Conservation (phyloP, 2,329 filamentous ascomycete species). For the Amesomyces nigricolor region DNA sequence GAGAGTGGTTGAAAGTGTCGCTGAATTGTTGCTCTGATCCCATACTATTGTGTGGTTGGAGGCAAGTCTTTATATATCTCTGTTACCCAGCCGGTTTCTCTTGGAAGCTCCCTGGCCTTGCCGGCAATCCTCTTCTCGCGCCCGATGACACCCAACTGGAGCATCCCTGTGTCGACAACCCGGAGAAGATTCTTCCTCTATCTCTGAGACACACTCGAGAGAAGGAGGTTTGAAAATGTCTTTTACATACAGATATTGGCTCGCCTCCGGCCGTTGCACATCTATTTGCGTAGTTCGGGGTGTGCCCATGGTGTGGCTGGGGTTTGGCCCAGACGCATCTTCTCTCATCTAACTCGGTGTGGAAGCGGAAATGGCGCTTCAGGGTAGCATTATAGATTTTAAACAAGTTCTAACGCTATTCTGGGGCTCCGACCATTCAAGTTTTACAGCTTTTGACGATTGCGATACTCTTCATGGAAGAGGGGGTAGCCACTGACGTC, state of each 20-base stretch:
- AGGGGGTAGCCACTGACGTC: neutral
- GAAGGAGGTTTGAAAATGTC: neutral
- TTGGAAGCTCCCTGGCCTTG: conserved; percentile 15
- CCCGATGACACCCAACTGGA: neutral
- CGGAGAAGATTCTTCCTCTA: conserved; percentile 1
- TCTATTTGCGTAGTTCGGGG: conserved; percentile 17
- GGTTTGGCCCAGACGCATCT: neutral
- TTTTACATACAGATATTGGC: conserved; percentile 19
- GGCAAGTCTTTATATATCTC: conserved; percentile 19
- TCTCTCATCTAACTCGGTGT: neutral
- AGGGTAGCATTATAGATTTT: conserved; percentile 7
- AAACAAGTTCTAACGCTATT: neutral
- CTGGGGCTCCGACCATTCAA: neutral
- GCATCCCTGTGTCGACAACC: conserved; percentile 3
- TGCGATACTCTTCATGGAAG: conserved; percentile 8
- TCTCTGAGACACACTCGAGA: conserved; percentile 3
- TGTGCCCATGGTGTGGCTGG: conserved; percentile 14
- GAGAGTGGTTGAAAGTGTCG: neutral
- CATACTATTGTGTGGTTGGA: neutral
- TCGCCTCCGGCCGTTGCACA: conserved; percentile 2
- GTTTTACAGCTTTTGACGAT: conserved; percentile 3
- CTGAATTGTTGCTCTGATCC: too few species aligned
- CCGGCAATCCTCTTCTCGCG: conserved; percentile 5
- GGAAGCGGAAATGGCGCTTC: neutral
- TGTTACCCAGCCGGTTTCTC: neutral